Evolutionary conservation across 2,329 filamentous ascomycete genomes (phyloP).

Genomic region (Colletotrichum sp.): DNA sequence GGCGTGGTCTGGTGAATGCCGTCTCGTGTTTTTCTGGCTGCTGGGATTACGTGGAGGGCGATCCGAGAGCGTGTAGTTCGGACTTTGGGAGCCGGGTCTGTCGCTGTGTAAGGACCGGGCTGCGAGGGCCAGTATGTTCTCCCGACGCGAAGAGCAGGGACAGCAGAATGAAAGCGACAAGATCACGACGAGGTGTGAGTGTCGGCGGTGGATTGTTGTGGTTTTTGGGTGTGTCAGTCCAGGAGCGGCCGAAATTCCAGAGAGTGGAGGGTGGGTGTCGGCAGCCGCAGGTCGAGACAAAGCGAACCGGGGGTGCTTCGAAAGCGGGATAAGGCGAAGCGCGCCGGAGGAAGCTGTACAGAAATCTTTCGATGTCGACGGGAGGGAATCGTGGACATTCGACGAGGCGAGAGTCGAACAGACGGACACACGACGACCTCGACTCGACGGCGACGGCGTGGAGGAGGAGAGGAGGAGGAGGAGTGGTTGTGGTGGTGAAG

Average conservation of each 20-base stretch:
- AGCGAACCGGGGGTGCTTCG: slow-evolving; percentile 9
- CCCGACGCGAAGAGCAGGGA: background rate
- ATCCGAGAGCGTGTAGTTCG: background rate
- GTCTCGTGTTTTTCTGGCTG: slow-evolving; percentile 17
- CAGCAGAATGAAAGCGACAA: background rate
- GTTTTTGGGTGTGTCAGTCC: slow-evolving; percentile 14
- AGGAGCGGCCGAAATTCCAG: slow-evolving; percentile 21
- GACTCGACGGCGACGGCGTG: background rate
- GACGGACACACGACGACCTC: background rate
- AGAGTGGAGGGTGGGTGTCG: slow-evolving; percentile 16
- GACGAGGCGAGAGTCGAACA: background rate
- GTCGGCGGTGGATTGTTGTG: slow-evolving; percentile 17
- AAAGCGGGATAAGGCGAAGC: slow-evolving; percentile 3
- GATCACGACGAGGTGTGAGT: background rate
- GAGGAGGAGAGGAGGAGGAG: background rate
- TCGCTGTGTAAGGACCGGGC: background rate
- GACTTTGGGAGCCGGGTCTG: background rate
- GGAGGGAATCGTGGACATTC: background rate
- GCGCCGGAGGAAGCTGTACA: background rate
- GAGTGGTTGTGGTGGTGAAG: slow-evolving; percentile 11
- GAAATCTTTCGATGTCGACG: background rate
- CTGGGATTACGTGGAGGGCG: slow-evolving; percentile 6
- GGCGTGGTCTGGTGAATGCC: background rate
- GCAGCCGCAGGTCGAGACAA: slow-evolving; percentile 18
- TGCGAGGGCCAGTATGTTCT: background rate